Evolutionary conservation across 192 early-diverging fungal species (phyloP).

Genomic region (Coemansia sp.): DNA sequence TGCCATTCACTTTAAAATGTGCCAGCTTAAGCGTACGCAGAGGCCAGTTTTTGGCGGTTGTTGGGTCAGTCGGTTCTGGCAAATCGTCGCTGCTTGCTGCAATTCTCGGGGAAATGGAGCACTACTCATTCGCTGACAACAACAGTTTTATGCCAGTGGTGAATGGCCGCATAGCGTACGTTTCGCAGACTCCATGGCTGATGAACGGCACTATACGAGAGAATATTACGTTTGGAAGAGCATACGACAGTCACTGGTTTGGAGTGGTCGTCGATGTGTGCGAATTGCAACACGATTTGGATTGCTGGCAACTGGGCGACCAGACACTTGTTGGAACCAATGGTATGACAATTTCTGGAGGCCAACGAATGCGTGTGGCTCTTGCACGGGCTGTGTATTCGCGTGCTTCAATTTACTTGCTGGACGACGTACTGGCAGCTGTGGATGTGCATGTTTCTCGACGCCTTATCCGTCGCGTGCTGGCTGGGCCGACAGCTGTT

Average conservation of each 20-base stretch:
- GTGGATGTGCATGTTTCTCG: constrained; percentile 62
- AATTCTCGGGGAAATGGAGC: constrained; percentile 72
- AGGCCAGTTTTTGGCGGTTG: constrained; percentile 67
- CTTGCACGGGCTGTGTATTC: constrained; percentile 73
- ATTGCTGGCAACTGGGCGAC: constrained; percentile 31
- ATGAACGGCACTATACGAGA: constrained; percentile 46
- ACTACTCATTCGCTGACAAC: background rate
- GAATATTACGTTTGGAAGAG: constrained; percentile 43
- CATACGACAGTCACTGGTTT: constrained; percentile 36
- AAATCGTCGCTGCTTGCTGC: constrained; percentile 77
- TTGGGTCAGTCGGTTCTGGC: constrained; percentile 82
- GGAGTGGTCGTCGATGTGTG: constrained; percentile 13
- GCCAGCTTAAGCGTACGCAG: constrained; percentile 58
- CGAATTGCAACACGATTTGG: constrained; percentile 33
- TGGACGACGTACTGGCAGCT: constrained; percentile 70
- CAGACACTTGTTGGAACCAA: constrained; percentile 58
- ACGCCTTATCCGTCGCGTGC: constrained; percentile 57
- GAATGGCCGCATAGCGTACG: constrained; percentile 7
- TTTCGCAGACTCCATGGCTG: constrained; percentile 50
- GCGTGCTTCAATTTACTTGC: constrained; percentile 65
- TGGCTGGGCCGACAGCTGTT: constrained; percentile 61
- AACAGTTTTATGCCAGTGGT: background rate
- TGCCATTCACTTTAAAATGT: constrained; percentile 55
- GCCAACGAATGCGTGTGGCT: constrained; percentile 65
- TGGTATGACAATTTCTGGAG: constrained; percentile 61